Conservation (phyloP, 768 basidiomycete genomes). For the Lentinula sp. region DNA sequence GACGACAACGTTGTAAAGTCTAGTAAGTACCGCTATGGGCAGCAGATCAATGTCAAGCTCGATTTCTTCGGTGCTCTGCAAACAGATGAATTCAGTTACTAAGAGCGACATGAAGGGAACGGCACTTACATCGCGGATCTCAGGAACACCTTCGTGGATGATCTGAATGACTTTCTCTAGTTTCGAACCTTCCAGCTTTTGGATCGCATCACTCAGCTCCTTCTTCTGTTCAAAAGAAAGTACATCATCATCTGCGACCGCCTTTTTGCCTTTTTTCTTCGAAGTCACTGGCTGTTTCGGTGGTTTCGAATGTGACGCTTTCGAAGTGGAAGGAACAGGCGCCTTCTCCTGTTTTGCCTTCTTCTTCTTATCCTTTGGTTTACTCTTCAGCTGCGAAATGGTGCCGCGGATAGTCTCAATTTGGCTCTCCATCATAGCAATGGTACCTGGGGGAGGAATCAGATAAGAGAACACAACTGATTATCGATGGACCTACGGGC, state of each 20-base stretch:
- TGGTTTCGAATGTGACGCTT: conserved; percentile 41
- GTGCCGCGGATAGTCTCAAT: conserved; percentile 73
- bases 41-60: conserved; percentile 96
- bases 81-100: conserved; percentile 7
- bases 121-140: conserved; percentile 80
- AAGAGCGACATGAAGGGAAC: conserved; percentile 7
- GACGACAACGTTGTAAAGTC: conserved; percentile 93
- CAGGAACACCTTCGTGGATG: conserved; percentile 90
- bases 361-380: conserved; percentile 62
- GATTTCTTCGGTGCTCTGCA: conserved; percentile 92
- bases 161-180: conserved; percentile 91
- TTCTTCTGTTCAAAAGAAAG: conserved; percentile 97
- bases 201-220: conserved; percentile 93
- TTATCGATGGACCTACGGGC: conserved; percentile 44
- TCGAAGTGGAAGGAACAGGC: conserved; percentile 60
- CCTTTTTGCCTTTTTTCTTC: conserved; percentile 61
- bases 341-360: conserved; percentile 56
- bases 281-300: conserved; percentile 32
- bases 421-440: conserved; percentile 74
- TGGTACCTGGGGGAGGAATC: conserved; percentile 45
- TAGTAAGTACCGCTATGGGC: conserved; percentile 80
- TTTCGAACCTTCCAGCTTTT: conserved; percentile 73
- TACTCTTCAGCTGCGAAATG: conserved; percentile 56
- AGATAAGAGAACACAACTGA: conserved; percentile 9
- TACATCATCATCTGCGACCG: conserved; percentile 65